These are phyloP conservation scores for Wickerhamomyces tratensis DNA, from an alignment of 805 yeast genomes.

Conservation along the genomic window DNA sequence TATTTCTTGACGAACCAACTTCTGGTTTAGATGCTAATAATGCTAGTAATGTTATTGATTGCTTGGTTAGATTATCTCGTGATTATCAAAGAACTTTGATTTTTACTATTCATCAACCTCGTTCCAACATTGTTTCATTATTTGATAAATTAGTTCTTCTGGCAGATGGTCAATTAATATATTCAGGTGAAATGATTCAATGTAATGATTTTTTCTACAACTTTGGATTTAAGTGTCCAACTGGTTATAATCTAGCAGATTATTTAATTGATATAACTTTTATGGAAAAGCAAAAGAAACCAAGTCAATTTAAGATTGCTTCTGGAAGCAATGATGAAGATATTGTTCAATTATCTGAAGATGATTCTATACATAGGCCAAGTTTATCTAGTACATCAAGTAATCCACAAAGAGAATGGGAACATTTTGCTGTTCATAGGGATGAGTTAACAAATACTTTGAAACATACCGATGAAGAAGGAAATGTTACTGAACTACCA, in stretches of 20 bases:
- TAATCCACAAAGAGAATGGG: slow-evolving; percentile 76
- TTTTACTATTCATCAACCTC: slow-evolving; percentile 93
- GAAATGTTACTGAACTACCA: slow-evolving; percentile 5
- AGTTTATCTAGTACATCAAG: slow-evolving; percentile 21
- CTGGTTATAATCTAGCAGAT: slow-evolving; percentile 90
- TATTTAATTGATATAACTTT: slow-evolving; percentile 86
- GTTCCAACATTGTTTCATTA: slow-evolving; percentile 87
- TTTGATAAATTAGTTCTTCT: slow-evolving; percentile 77
- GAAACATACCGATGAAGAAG: slow-evolving; percentile 7
- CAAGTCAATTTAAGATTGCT: slow-evolving; percentile 5
- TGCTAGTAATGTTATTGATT: slow-evolving; percentile 85
- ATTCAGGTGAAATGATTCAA: slow-evolving; percentile 74
- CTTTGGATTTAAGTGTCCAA: slow-evolving; percentile 76
- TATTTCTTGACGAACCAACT: slow-evolving; percentile 88
- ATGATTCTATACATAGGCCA: slow-evolving; percentile 20
- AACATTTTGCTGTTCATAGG: slow-evolving; percentile 71
- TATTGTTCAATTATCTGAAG: slow-evolving; percentile 16
- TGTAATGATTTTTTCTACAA: slow-evolving; percentile 68
- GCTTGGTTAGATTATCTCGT: slow-evolving; percentile 69
- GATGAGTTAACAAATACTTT: slow-evolving; percentile 41
- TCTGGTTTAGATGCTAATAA: slow-evolving; percentile 93
- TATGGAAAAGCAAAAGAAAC: slow-evolving; percentile 23
- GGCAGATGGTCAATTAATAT: slow-evolving; percentile 78
- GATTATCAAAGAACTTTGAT: slow-evolving; percentile 81
- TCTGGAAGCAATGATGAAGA: slow-evolving; percentile 20